Evolutionary conservation across 176 grass and related monocot genomes (phyloP), one percentile per base, ranked within the genome.

Genomic region (Bonia amplexicaulis): DNA sequence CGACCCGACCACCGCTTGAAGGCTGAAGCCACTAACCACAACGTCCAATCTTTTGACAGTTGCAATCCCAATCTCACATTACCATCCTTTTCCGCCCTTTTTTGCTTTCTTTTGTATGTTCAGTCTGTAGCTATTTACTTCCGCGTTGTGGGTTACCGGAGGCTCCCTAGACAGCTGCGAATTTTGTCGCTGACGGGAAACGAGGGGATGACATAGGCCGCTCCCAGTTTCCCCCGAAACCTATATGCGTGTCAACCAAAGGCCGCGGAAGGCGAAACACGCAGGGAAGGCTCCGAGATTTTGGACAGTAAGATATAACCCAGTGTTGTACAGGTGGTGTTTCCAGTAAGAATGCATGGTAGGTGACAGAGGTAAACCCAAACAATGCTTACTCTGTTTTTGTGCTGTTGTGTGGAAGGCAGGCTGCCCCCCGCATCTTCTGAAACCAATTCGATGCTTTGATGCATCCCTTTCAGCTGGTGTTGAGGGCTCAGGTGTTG

Each of bases 241-340:
- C 60, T 41, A 69, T 89, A 71, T 71, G 37, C 22, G 23, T 63
- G 82, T 81, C 83, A 87, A 88, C 78, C 74, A 53, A 78, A 90
- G 66, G 72, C 71, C 60, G n/a, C 48, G 9, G 64, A 62, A 80
- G 76, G 81, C 6, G 47, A 85, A 85, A 90, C 77, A 53, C 26
- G 57, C 62, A 29, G 80, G 90, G 86, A 79, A 81, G 73, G 74
- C 85, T 89, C 84, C 68, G 42, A 85, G 87, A 87, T 94, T 97
- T 94, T 97, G 90, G 82, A 46, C 62, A 6, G 61, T 69, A 85
- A 73, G 77, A 85, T 85, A n/a, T 89, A 85, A 75, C 84, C 77
- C 71, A 75, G 64, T 74, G 86, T 84, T 94, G 92, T 94, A 97
- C 85, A 94, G 88, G 62, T 92, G 83, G 62, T 9, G 64, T 69